Evolutionary conservation across 352 stramenopile species (phyloP).

Genomic region (Phytophthora fragariae): DNA sequence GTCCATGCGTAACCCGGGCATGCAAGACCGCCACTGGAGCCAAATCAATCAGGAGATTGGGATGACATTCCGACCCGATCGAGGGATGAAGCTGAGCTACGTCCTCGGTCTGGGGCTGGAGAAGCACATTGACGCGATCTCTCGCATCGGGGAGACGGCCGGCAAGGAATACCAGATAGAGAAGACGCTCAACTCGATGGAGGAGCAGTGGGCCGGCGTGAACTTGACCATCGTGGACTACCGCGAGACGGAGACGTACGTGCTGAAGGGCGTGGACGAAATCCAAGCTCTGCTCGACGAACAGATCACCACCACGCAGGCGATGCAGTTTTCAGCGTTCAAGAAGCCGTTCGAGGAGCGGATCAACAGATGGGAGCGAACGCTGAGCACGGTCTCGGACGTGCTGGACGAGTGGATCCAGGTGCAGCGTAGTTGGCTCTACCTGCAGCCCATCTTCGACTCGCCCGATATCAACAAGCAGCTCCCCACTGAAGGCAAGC

Average conservation of each 20-base stretch:
- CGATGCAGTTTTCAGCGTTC: slow-evolving; percentile 96
- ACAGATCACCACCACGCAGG: slow-evolving; percentile 96
- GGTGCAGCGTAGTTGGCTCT: slow-evolving; percentile 96
- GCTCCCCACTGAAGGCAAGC: slow-evolving; percentile 93
- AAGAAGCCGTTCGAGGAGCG: slow-evolving; percentile 95
- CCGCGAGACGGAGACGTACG: slow-evolving; percentile 93
- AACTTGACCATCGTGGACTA: slow-evolving; percentile 91
- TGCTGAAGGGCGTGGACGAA: slow-evolving; percentile 95
- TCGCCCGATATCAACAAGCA: slow-evolving; percentile 97
- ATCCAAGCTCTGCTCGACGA: slow-evolving; percentile 94
- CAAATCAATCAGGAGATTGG: slow-evolving; percentile 91
- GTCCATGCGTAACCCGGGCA: slow-evolving; percentile 91
- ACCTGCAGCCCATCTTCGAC: slow-evolving; percentile 96
- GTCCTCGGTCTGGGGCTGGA: slow-evolving; percentile 88
- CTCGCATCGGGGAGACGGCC: slow-evolving; percentile 93
- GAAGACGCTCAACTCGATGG: slow-evolving; percentile 93
- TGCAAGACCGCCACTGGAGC: slow-evolving; percentile 95
- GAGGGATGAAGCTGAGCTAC: slow-evolving; percentile 84
- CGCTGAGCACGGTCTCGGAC: slow-evolving; percentile 91
- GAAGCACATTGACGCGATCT: slow-evolving; percentile 89
- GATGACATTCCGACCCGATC: slow-evolving; percentile 86
- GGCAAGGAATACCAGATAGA: slow-evolving; percentile 97
- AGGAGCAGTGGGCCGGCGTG: slow-evolving; percentile 90
- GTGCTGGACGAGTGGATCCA: slow-evolving; percentile 95
- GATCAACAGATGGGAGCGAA: slow-evolving; percentile 93